Evolutionary conservation across 1,284 basidiomycete species (phyloP), one percentile per base, ranked within the genome.

Genomic region (Sanghuangporus baumii): DNA sequence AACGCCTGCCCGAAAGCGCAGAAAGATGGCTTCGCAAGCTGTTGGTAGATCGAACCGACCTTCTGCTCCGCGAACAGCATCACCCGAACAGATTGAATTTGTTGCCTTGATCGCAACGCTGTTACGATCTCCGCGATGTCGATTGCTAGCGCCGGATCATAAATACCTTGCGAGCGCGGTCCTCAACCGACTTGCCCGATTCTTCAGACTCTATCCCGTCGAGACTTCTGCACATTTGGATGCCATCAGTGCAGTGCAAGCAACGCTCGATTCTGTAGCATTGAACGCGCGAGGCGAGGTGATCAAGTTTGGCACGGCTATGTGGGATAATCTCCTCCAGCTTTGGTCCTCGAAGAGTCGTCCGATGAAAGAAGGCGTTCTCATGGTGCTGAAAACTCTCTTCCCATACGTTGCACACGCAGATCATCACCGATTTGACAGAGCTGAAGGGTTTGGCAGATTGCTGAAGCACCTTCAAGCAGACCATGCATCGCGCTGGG

Each of bases 271-370:
- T 1, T 85, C 89, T 62, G 72, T 93, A 14, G 83, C 92, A 7
- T 75, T 95, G 60, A 96, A 96, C 71, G 79, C 76, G 60, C 83
- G 80, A 38, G 71, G 78, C 1, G 78, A 81, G 1, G 81, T 93
- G 51, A 76, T 81, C 6, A 70, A 73, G 9, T 87, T 91, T 60
- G 86, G 90, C 0, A 72, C 76, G 7, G 74, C 74, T 37, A 75
- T 87, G 0, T 93, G 93, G 85, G 76, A 84, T 51, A 72, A 74
- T 7, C 71, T 97, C 4, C 77, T 94, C 1, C 74, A 73, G 1
- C 74, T 95, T 26, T 96, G 93, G 93, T 77, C 80, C 1, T 86
- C 86, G 6, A 91, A 91, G 74, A 88, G 86, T 71, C 86, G 81
- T 63, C 72, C 77, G 18, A 77, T 87, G 68, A 91, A 92, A 68